Percentiles rank a stretch among this genome's conserved stretches.
phyloP scores from a whole-genome alignment of 148 eudicot species.

The Amaranthus palmeri region DNA sequence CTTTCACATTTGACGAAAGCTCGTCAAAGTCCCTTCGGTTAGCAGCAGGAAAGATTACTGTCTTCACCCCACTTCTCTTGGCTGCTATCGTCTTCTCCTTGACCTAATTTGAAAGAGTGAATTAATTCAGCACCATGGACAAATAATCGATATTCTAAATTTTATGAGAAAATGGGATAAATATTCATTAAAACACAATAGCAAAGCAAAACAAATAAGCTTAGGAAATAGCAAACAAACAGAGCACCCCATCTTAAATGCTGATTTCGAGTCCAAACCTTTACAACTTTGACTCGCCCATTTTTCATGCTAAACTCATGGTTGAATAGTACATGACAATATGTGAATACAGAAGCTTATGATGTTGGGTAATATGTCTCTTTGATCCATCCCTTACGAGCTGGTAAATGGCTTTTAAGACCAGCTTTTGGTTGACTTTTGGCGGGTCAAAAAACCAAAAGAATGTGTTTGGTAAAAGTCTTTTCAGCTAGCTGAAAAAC shows the following conservation, averaged over 20 bases:
- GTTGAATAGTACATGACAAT: too few relatives aligned
- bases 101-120: conserved; percentile 48
- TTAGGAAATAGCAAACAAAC: neutral
- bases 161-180: neutral
- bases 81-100: conserved; percentile 99
- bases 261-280: neutral
- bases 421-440: too few relatives aligned
- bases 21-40: conserved; percentile 92
- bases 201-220: neutral
- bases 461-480: too few relatives aligned
- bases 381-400: too few relatives aligned
- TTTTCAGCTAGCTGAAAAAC: too few relatives aligned
- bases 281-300: too few relatives aligned
- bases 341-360: too few relatives aligned
- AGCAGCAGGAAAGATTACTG: conserved; percentile 84
- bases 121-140: conserved; percentile 3
- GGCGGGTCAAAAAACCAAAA: too few relatives aligned
- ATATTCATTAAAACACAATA: neutral
- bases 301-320: too few relatives aligned
- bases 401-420: too few relatives aligned
- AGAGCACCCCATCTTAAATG: neutral
- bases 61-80: conserved; percentile 85
- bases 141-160: neutral
- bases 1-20: conserved; percentile 81
- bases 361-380: too few relatives aligned